Evolutionary conservation across 345 rosid genomes (phyloP).

Genomic region (Rubroshorea leprosula): DNA sequence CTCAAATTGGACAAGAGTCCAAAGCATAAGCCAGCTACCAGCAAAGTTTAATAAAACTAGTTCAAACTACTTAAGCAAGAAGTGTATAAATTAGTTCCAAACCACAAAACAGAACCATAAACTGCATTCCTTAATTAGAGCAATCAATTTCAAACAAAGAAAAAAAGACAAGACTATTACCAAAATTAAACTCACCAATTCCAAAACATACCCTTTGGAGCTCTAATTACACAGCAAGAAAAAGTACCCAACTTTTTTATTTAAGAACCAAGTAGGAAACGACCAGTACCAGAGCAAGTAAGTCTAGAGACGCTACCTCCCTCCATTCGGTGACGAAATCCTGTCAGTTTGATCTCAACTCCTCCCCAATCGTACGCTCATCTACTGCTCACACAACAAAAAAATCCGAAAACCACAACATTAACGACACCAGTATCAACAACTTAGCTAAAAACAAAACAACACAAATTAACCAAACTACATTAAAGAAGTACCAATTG

Average conservation of each 20-base stretch:
- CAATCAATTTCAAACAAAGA: neutral
- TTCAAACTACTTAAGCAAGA: slow-evolving; percentile 8
- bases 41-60: slow-evolving; percentile 8
- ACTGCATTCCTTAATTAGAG: neutral
- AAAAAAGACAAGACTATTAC: neutral
- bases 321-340: slow-evolving; percentile 92
- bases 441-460: neutral
- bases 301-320: slow-evolving; percentile 99
- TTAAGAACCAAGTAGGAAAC: slow-evolving; percentile 41
- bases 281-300: slow-evolving; percentile 83
- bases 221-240: slow-evolving; percentile 11
- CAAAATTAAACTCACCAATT: slow-evolving; percentile 13
- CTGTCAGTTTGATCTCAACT: slow-evolving; percentile 55
- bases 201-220: slow-evolving; percentile 3
- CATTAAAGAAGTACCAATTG: no score
- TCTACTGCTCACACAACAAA: no score
- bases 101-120: neutral
- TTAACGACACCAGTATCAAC: neutral
- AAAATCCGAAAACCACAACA: slow-evolving; percentile 14
- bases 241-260: slow-evolving; percentile 17
- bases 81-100: neutral
- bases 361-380: slow-evolving; percentile 53
- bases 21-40: neutral
- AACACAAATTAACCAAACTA: neutral
- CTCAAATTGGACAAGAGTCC: no score